Conservation (phyloP, 768 basidiomycete genomes). For the Boletus patriciae region DNA sequence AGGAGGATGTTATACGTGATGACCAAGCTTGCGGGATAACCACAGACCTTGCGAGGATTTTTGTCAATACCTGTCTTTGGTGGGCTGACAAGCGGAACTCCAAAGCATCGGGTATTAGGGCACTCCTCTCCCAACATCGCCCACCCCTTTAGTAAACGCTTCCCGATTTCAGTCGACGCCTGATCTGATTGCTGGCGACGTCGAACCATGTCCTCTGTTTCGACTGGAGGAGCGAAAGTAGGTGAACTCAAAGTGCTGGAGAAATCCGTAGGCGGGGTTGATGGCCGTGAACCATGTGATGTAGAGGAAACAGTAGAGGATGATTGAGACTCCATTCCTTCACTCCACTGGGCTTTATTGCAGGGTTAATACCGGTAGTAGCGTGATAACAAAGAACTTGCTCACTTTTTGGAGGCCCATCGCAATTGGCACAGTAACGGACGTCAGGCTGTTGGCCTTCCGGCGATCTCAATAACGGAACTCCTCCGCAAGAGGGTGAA, state of each 20-base stretch:
- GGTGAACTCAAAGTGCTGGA: conserved; percentile 63
- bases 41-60: conserved; percentile 63
- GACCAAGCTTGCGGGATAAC: background rate
- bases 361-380: conserved; percentile 3
- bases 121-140: conserved; percentile 91
- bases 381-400: background rate
- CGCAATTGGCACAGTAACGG: conserved; percentile 67
- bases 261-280: conserved; percentile 78
- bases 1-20: conserved; percentile 3
- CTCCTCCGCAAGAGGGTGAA: conserved; percentile 48
- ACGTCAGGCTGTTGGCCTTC: conserved; percentile 43
- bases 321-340: conserved; percentile 31
- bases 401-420: conserved; percentile 40
- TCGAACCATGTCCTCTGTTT: conserved; percentile 62
- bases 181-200: conserved; percentile 79
- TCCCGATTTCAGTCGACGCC: conserved; percentile 79
- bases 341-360: conserved; percentile 16
- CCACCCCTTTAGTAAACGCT: conserved; percentile 77
- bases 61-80: conserved; percentile 61
- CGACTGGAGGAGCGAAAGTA: conserved; percentile 60
- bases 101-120: conserved; percentile 64
- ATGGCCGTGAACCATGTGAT: conserved; percentile 58
- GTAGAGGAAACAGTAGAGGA: conserved; percentile 47
- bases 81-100: conserved; percentile 80
- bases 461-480: conserved; percentile 78